A percentile compares a stretch with the other conserved stretches of the same genome.
These are phyloP conservation scores for Phylloboletellus chloephorus DNA, from an alignment of 1,284 basidiomycete genomes.

Conservation along the genomic window DNA sequence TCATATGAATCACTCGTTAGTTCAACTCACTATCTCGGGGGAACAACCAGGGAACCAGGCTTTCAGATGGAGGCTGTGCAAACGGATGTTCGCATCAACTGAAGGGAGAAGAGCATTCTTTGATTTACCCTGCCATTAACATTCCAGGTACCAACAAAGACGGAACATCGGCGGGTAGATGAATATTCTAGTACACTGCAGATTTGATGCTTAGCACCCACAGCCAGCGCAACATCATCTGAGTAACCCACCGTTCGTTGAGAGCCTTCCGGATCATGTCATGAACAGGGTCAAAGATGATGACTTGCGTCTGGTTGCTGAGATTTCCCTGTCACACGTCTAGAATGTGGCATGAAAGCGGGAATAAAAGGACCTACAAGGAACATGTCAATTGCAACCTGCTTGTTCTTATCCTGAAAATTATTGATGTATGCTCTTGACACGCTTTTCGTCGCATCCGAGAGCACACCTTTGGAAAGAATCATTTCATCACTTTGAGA, in stretches of 20 bases:
- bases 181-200: slow-evolving; percentile 82
- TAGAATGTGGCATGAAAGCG: not conserved
- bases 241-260: slow-evolving; percentile 48
- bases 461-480: slow-evolving; percentile 61
- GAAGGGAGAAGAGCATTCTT: slow-evolving; percentile 7
- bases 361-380: slow-evolving; percentile 48
- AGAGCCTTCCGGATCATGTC: slow-evolving; percentile 76
- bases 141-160: slow-evolving; percentile 95
- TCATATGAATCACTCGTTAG: not conserved
- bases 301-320: slow-evolving; percentile 80
- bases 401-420: slow-evolving; percentile 95
- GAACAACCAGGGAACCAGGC: slow-evolving; percentile 86
- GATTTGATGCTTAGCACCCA: slow-evolving; percentile 5
- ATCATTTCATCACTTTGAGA: slow-evolving; percentile 6
- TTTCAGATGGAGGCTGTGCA: slow-evolving; percentile 69
- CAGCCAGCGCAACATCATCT: not conserved
- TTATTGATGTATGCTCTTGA: slow-evolving; percentile 96
- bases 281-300: slow-evolving; percentile 92
- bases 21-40: slow-evolving; percentile 61
- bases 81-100: slow-evolving; percentile 12
- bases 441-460: slow-evolving; percentile 96
- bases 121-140: slow-evolving; percentile 77
- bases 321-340: slow-evolving; percentile 71
- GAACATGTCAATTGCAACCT: slow-evolving; percentile 92
- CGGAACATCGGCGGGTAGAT: slow-evolving; percentile 59